These are phyloP conservation scores for Phytophthora idaei DNA, from an alignment of 352 stramenopile species.

Conservation along the genomic window DNA sequence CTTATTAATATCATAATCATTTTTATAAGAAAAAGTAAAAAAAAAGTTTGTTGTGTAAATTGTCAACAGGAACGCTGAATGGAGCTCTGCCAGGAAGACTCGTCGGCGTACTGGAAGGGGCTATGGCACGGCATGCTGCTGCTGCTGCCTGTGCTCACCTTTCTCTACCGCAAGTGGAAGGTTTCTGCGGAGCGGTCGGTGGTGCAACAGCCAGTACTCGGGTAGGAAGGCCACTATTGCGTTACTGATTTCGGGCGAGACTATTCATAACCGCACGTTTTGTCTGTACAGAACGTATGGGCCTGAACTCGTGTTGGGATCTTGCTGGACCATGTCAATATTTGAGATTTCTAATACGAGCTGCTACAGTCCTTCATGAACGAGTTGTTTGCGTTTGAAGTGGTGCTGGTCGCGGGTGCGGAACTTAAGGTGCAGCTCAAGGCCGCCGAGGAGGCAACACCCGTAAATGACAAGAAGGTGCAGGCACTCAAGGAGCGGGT, in stretches of 20 bases:
- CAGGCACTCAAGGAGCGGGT: constrained; percentile 58
- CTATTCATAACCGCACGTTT: not conserved
- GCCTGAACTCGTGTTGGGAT: not conserved
- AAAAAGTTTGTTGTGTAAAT: no score
- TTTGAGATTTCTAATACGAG: not conserved
- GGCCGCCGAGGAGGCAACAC: constrained; percentile 42
- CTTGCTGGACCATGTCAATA: not conserved
- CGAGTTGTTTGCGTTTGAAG: constrained; percentile 69
- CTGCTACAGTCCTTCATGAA: constrained; percentile 55
- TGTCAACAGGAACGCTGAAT: constrained; percentile 7
- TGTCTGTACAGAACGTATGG: constrained; percentile 44
- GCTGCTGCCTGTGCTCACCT: constrained; percentile 47
- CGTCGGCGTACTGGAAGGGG: constrained; percentile 53
- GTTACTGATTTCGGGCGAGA: not conserved
- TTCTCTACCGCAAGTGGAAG: constrained; percentile 59
- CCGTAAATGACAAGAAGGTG: constrained; percentile 52
- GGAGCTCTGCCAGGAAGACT: constrained; percentile 38
- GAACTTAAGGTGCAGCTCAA: constrained; percentile 67
- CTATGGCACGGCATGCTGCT: constrained; percentile 59
- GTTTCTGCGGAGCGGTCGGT: constrained; percentile 20
- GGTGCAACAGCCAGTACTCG: constrained; percentile 42
- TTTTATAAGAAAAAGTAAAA: no score
- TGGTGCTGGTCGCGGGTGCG: constrained; percentile 63
- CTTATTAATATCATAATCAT: no score
- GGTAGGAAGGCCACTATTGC: constrained; percentile 30